A percentile compares a stretch with the other conserved stretches of the same genome.
Evolutionary conservation across 768 basidiomycete genomes (phyloP).

Genomic region (Brasilioporus rufonigricans): DNA sequence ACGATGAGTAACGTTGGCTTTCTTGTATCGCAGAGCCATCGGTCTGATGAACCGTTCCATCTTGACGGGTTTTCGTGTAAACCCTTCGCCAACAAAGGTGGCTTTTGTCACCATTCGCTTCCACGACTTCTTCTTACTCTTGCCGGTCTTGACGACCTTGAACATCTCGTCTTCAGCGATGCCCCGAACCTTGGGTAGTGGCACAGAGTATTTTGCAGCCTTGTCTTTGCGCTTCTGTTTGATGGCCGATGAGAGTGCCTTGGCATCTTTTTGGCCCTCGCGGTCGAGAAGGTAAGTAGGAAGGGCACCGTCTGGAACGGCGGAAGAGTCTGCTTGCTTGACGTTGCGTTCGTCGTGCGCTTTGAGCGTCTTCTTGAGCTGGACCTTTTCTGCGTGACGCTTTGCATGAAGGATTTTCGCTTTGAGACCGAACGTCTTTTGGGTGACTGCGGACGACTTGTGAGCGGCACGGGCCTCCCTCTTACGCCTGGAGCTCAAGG

Average conservation of each 20-base stretch:
- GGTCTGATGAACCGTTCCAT: conserved; percentile 98
- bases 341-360: conserved; percentile 98
- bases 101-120: conserved; percentile 99
- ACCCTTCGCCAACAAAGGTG: conserved; percentile 97
- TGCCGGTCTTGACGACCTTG: conserved; percentile 97
- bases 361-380: conserved; percentile 99
- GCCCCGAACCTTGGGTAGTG: conserved; percentile 93
- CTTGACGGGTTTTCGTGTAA: conserved; percentile 98
- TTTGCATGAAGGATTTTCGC: conserved; percentile 97
- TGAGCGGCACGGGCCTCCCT: conserved; percentile 77
- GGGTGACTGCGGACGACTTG: conserved; percentile 76
- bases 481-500: conserved; percentile 58
- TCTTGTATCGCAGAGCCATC: conserved; percentile 96
- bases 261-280: conserved; percentile 97
- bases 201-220: conserved; percentile 97
- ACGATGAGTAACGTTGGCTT: conserved; percentile 99
- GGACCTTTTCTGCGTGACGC: conserved; percentile 96
- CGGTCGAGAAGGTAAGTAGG: conserved; percentile 96
- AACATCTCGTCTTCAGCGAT: conserved; percentile 99
- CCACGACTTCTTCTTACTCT: conserved; percentile 95
- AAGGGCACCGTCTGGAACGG: conserved; percentile 85
- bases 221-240: conserved; percentile 99
- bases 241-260: conserved; percentile 91
- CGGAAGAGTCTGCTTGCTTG: conserved; percentile 85
- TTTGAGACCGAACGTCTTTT: conserved; percentile 94